Base-by-base conservation (phyloP, 2,329 filamentous ascomycete genomes). In the Pseudocercospora cruenta region DNA sequence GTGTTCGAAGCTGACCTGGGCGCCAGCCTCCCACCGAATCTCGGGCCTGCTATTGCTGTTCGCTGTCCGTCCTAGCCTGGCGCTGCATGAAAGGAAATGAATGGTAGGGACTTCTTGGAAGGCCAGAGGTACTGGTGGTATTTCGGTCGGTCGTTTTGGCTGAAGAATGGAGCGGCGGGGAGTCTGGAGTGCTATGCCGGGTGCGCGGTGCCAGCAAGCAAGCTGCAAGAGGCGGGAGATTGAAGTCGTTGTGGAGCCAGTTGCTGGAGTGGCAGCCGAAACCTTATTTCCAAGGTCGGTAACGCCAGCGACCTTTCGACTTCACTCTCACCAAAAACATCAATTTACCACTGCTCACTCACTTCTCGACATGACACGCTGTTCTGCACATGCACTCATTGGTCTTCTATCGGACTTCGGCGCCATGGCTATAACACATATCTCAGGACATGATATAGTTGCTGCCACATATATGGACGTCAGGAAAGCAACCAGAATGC, bases 221-320 rank as follows among this genome's bases (percentile, higher is more conserved):
- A n/a, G 51, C 47, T 21, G 47, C 47, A 51, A 51, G 47, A 51
- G 36, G 36, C 47, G 47, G 21, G 47, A 51, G 47, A 51, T 51
- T 51, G 21, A 51, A 22, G 47, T 51, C 47, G 39, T 43, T 43
- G 16, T 43, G 51, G 24, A 55, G 51, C 51, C 51, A 31, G 51
- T 54, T 54, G 51, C 51, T 54, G 21, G 9, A 26, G 24, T 24
- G 22, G 14, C 19, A 19, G 51, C 51, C 51, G 26, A 55, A 55
- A 55, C 51, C 51, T 55, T 55, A 55, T 54, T 54, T 28, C 10
- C 24, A 28, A 16, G 16, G 4, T 16, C 10, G 36, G 36, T 39
- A 39, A 39, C 36, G 36, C 39, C 39, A 43, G 39, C 39, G 39
- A 43, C 36, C 36, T 39, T 39, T 39, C 36, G 10, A 36, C 33